Percentiles rank a stretch among this genome's conserved stretches.
These are phyloP conservation scores for Trametes villosa DNA, from an alignment of 768 basidiomycete species.

Conservation along the genomic window DNA sequence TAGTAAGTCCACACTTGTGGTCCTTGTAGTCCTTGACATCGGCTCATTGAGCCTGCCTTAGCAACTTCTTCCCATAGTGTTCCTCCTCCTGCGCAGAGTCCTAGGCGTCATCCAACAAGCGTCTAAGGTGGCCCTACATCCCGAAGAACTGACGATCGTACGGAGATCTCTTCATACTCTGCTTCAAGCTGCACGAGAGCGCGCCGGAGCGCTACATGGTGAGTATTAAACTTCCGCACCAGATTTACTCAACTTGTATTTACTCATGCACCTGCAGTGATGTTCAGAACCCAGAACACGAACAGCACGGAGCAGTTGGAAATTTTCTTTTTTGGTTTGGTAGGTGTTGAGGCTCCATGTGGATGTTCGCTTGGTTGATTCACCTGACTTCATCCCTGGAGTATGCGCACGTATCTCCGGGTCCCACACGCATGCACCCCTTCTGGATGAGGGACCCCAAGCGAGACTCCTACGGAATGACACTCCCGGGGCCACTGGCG, in stretches of 20 bases:
- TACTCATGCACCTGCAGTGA: slow-evolving; percentile 3
- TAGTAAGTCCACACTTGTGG: slow-evolving; percentile 22
- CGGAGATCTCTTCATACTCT: slow-evolving; percentile 3
- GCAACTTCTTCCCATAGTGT: slow-evolving; percentile 12
- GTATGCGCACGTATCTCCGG: background rate
- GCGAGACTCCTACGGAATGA: too few species aligned
- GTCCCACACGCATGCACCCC: too few species aligned
- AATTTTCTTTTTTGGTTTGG: slow-evolving; percentile 18
- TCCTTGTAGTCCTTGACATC: too few species aligned
- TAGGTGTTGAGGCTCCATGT: background rate
- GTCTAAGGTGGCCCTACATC: background rate
- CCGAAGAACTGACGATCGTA: background rate
- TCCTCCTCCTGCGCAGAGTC: slow-evolving; percentile 2
- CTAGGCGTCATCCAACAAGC: slow-evolving; percentile 1
- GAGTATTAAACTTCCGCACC: too few species aligned
- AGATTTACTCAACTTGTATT: background rate
- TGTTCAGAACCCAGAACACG: slow-evolving; percentile 11
- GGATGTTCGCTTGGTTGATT: background rate
- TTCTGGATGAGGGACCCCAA: too few species aligned
- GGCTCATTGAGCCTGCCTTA: background rate
- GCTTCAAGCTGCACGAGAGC: background rate
- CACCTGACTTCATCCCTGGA: background rate
- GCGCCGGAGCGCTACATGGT: background rate
- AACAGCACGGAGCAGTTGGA: background rate
- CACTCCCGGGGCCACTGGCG: too few species aligned